phyloP scores from a whole-genome alignment of 2,329 filamentous ascomycete species.

The Pestalotiopsis sp. region DNA sequence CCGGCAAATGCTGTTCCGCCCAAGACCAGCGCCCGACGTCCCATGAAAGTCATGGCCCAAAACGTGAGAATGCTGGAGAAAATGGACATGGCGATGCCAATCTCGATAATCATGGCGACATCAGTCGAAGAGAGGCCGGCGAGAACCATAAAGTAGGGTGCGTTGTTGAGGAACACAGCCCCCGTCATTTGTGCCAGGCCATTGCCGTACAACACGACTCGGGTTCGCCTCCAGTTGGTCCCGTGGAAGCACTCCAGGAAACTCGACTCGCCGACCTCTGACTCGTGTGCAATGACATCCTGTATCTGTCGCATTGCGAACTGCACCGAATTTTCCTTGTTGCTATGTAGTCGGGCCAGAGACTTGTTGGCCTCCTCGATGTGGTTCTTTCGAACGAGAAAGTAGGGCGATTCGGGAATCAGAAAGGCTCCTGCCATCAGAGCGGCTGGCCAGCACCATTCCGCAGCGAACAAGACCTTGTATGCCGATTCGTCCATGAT shows the following conservation, averaged over 20 bases:
- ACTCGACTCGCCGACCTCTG: not conserved
- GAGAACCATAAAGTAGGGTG: constrained; percentile 11
- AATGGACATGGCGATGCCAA: constrained; percentile 7
- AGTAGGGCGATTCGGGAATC: constrained; percentile 9
- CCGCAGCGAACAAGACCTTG: constrained; percentile 10
- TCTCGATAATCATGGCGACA: constrained; percentile 10
- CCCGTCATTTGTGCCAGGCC: constrained; percentile 10
- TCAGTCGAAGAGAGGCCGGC: constrained; percentile 5
- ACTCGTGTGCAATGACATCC: constrained; percentile 3
- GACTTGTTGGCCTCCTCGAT: constrained; percentile 9
- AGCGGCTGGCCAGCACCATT: constrained; percentile 11
- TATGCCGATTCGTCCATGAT: constrained; percentile 10
- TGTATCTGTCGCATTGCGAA: not conserved
- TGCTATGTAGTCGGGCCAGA: not conserved
- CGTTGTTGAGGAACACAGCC: constrained; percentile 8
- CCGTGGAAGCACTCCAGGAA: constrained; percentile 9
- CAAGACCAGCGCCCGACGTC: constrained; percentile 1
- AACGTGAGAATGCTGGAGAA: constrained; percentile 7
- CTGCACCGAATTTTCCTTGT: not conserved
- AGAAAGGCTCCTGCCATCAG: constrained; percentile 4
- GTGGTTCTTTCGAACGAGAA: constrained; percentile 9
- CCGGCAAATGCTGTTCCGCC: constrained; percentile 7
- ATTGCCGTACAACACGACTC: constrained; percentile 6
- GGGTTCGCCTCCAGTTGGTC: constrained; percentile 7
- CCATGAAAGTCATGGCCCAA: constrained; percentile 2